Base-by-base conservation (phyloP, 768 basidiomycete species). In the Termitomyces sp. region DNA sequence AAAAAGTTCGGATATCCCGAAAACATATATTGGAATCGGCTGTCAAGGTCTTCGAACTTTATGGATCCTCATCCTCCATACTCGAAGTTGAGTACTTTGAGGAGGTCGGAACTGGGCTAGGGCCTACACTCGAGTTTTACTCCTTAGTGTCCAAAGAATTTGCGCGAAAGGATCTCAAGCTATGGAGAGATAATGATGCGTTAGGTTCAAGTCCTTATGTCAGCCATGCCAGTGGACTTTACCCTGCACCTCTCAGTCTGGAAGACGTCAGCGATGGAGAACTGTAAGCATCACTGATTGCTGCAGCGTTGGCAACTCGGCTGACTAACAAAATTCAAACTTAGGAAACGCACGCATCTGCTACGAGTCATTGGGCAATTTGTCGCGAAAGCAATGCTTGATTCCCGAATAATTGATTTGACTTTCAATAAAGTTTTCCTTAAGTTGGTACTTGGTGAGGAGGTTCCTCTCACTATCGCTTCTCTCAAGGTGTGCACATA, bases 51-150 rank as follows among this genome's bases (percentile, higher is more conserved):
- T 92, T 99, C 62, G 94, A 96, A 68, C 83, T 98, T 51, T 99
- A 98, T 65, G 97, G 97, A 1, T 92, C 92, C 0, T 94, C 92
- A 2, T 91, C 90, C 4, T 94, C 94, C 0, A 85, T 98, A 22
- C 81, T 99, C 42, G 97, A 99, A 70, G 94, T 98, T 51, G 95
- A 99, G 74, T 98, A 98, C 75, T 98, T 98, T 66, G 94, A 97
- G 67, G 97, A 99, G 77, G 95, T 98, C 49, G 97, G 97, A 20
- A 98, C 96, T 8, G 97, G 97, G 20, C 77, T 99, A 12, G 97
- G 97, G 3, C 97, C 97, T 7, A 98, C 97, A 26, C 80, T 98
- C 24, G 97, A 99, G 74, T 99, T 99, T 74, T 99, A 98, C 71
- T 91, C 95, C n/a, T 74, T 98, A 51, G 97, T 94, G 8, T 96